Evolutionary conservation across 768 basidiomycete species (phyloP), one percentile per base, ranked within the genome.

Genomic region (Suillus subluteus): DNA sequence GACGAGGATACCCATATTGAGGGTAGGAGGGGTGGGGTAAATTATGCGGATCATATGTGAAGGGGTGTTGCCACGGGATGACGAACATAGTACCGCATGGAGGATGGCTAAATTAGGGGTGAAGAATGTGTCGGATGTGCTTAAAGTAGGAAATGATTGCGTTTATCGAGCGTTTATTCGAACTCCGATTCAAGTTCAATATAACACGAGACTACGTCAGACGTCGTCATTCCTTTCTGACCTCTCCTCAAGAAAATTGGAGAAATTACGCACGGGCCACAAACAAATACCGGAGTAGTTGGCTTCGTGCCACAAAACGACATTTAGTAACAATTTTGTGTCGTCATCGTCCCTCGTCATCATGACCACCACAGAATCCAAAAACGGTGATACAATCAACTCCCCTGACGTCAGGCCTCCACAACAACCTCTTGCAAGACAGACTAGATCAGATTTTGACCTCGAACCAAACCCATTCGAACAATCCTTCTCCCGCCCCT

Each of bases 381-480:
- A 70, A 66, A 72, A 72, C n/a, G 82, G 78, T 65, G 82, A 83
- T 48, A 76, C 79, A 8, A 70, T 76, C 30, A 67, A 79, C 58
- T 76, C 76, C 26, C 82, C 82, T 59, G 76, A 79, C 62, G 76
- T 76, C 46, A 62, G 66, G 35, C 67, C 15, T 2, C 64, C 50
- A 23, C 26, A 26, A 26, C 26, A 26, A 26, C 74, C 73, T 0
- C 67, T 71, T 21, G 38, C 64, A 26, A 80, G 82, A 43, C 84
- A 87, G 76, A 87, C 82, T 32, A 84, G 88, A 73, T 85, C 85
- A 18, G 90, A 91, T 73, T 89, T 92, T 76, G 83, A 86, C 76
- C 85, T 92, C 43, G 95, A 97, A 73, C 92, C 91, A 1, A 97
- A 97, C 75, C 95, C 96, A 0, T 98, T 98, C 74, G 97, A 99